Evolutionary conservation across 1,284 basidiomycete species (phyloP), one percentile per base, ranked within the genome.

Genomic region (Ganoderma boninense): DNA sequence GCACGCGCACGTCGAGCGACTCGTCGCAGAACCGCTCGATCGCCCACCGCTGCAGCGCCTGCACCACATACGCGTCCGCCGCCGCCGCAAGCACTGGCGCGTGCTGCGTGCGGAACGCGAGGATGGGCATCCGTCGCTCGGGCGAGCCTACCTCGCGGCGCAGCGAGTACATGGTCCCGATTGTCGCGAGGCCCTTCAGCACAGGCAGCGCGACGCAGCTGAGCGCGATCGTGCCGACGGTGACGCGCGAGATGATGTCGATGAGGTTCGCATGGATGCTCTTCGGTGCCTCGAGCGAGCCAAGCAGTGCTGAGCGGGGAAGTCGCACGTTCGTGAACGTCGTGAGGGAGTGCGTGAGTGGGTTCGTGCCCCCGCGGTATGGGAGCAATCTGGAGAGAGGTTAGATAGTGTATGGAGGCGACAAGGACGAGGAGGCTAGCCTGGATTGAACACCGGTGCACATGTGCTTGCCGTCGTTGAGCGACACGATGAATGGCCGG

Each of bases 21-120:
- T 69, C 56, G 62, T 81, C 79, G 23, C 68, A 70, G 75, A 87
- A 86, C 14, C 76, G 49, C 20, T 64, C 60, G 4, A 79, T 67
- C 8, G 81, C 79, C 62, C 71, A 70, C 52, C 78, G 75, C 26
- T 76, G 72, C 59, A 82, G 81, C 10, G 80, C 83, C 40, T 81
- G 72, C 71, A 86, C 69, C 10, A 87, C 84, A 63, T 80, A 82
- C 1, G 80, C 70, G 70, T 85, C 83, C 7, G 86, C 80, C 0
- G 85, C 60, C 1, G 82, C 82, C 6, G 78, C 79, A 18, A 87
- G 69, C 26, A 87, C 80, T 1, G 87, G 87, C 11, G 38, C 77
- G 61, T 87, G 81, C 72, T 88, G 87, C 0, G 87, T 88, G 20
- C 82, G 78, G 80, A 87, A 87, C 6, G 76, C 75, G 26, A 87